Evolutionary conservation across 345 rosid species (phyloP).

Genomic region (Diplotaxis tenuifolia): DNA sequence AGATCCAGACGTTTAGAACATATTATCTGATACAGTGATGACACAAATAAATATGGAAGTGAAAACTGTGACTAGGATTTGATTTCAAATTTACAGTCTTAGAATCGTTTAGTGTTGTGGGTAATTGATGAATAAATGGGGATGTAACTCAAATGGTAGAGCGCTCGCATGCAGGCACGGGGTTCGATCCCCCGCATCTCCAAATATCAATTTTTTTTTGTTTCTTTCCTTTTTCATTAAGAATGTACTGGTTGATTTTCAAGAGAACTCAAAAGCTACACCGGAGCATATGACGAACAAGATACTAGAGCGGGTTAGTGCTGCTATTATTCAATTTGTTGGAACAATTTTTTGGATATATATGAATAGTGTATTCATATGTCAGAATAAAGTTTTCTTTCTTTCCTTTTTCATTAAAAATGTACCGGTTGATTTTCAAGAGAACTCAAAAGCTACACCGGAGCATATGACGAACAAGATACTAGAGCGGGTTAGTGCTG

Average conservation of each 20-base stretch:
- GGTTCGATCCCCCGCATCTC: slow-evolving; percentile 15
- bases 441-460: slow-evolving; percentile 87
- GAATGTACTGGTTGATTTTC: slow-evolving; percentile 56
- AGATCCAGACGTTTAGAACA: slow-evolving; percentile 91
- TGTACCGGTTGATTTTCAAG: slow-evolving; percentile 71
- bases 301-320: slow-evolving; percentile 80
- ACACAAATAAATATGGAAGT: slow-evolving; percentile 54
- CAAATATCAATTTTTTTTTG: too few relatives aligned
- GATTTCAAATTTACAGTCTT: background rate
- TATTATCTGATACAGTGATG: too few relatives aligned
- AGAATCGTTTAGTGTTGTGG: too few relatives aligned
- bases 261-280: slow-evolving; percentile 90
- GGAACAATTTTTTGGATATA: too few relatives aligned
- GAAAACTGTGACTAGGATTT: background rate
- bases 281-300: slow-evolving; percentile 84
- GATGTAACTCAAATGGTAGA: slow-evolving; percentile 8
- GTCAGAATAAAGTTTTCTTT: too few relatives aligned
- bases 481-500: slow-evolving; percentile 82
- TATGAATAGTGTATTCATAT: too few relatives aligned
- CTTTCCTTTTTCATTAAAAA: background rate
- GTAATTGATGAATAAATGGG: slow-evolving; percentile 26
- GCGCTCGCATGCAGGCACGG: slow-evolving; percentile 16
- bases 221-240: background rate
- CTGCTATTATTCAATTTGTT: slow-evolving; percentile 91
- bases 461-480: slow-evolving; percentile 85